Conservation (phyloP, 1,284 basidiomycete species). For the Papiliotrema flavescens region DNA sequence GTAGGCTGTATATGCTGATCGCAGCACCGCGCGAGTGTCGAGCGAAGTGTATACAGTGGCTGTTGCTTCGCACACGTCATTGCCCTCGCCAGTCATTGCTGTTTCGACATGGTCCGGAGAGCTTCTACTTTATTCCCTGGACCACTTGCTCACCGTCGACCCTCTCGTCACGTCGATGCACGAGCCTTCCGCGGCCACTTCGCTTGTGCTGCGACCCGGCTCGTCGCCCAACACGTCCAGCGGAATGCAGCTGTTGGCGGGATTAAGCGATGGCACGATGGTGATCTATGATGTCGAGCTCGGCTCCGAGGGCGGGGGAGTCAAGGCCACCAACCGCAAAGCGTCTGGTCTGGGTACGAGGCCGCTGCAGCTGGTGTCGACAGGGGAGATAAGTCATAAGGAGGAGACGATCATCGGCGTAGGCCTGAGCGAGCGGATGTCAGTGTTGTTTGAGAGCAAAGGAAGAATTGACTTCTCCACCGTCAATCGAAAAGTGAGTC, state of each 20-base stretch:
- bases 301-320: conserved; percentile 4
- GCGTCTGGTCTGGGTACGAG: conserved; percentile 37
- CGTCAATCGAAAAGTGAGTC: conserved; percentile 65
- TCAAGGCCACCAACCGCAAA: conserved; percentile 49
- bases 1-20: not conserved
- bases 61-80: not conserved
- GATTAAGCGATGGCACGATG: conserved; percentile 76
- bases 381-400: conserved; percentile 2
- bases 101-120: conserved; percentile 75
- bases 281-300: conserved; percentile 55
- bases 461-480: conserved; percentile 66
- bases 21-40: not conserved
- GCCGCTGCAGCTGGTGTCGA: conserved; percentile 22
- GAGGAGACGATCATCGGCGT: conserved; percentile 36
- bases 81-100: conserved; percentile 40
- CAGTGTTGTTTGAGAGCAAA: conserved; percentile 58
- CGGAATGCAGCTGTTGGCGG: conserved; percentile 64
- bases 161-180: conserved; percentile 8
- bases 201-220: conserved; percentile 35
- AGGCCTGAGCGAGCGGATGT: conserved; percentile 40
- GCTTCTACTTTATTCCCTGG: conserved; percentile 60
- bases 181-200: conserved; percentile 22
- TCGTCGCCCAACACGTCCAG: conserved; percentile 26
- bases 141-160: conserved; percentile 47
- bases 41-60: conserved; percentile 8